Conservation (phyloP, 129 eudicot genomes). For the Kitagawia praeruptora region DNA sequence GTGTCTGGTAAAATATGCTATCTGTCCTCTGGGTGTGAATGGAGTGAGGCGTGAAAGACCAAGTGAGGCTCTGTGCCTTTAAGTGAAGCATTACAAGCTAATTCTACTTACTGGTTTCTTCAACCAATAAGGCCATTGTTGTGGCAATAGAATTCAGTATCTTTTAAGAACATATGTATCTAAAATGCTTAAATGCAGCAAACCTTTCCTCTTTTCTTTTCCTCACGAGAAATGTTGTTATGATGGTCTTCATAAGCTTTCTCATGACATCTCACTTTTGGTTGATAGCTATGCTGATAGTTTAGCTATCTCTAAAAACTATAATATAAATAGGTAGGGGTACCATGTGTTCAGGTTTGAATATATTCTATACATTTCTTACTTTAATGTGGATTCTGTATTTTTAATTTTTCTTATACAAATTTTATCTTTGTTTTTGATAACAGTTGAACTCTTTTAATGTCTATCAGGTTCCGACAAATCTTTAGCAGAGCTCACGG, state of each 20-base stretch:
- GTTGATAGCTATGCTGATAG: neutral
- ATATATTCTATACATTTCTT: no score
- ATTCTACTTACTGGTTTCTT: neutral
- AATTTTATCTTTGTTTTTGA: neutral
- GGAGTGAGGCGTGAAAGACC: neutral
- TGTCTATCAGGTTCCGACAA: conserved; percentile 61
- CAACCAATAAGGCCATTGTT: neutral
- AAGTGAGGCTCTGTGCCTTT: neutral
- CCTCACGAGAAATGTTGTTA: neutral
- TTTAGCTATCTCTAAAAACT: neutral
- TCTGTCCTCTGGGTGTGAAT: neutral
- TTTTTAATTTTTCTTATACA: neutral
- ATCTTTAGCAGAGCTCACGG: conserved; percentile 62
- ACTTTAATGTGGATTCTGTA: neutral
- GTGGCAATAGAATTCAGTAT: neutral
- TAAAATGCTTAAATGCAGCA: neutral
- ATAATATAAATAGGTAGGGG: neutral
- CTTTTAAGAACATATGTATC: neutral
- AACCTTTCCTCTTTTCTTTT: neutral
- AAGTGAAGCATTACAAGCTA: neutral
- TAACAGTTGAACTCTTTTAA: neutral
- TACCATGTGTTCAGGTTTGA: neutral
- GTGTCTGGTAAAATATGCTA: neutral
- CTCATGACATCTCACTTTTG: neutral
- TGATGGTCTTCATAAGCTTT: neutral